Evolutionary conservation across 2,329 filamentous ascomycete species (phyloP), one percentile per base, ranked within the genome.

Genomic region (Penicillium capsulatum): DNA sequence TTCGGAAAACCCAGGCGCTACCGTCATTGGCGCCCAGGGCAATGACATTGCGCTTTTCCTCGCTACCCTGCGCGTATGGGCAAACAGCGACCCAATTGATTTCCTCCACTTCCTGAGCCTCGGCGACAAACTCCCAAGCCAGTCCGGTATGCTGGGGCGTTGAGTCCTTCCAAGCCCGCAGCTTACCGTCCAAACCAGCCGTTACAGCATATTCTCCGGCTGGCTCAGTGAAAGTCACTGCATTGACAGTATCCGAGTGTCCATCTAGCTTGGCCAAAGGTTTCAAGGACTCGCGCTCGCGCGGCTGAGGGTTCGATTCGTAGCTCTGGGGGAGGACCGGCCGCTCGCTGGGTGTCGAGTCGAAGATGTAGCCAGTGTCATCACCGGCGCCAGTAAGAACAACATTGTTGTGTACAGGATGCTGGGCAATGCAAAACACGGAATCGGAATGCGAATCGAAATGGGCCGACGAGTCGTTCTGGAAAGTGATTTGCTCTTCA

Each of bases 371-470:
- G 38, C 86, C 90, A 14, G 84, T 82, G 44, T 95, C 92, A 56
- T 86, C 83, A 24, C 83, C 83, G 49, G 90, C 92, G 45, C 92
- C 92, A 0, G 92, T 95, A 3, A 90, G 84, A 44, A 97, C 74
- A 44, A 97, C 81, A 14, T 81, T 75, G 4, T 84, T 80, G 59
- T 85, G 76, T 5, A 81, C 72, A 3, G 92, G 92, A 64, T 98
- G 92, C 63, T 95, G 88, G 13, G 91, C 88, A 63, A 98, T 92
- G 67, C 86, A 81, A 72, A 96, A 98, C 59, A 98, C 85, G 45
- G 84, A 90, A 75, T 96, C 89, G 54, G 81, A 84, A 71, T 96
- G 88, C 24, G 70, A 67, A 71, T 97, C 92, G 60, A 97, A 96
- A 72, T 94, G 91, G 44, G 88, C 91, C 51, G 83, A 75, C 51